phyloP scores from a whole-genome alignment of 305 asterid species.

The Fraxinus paxiana region DNA sequence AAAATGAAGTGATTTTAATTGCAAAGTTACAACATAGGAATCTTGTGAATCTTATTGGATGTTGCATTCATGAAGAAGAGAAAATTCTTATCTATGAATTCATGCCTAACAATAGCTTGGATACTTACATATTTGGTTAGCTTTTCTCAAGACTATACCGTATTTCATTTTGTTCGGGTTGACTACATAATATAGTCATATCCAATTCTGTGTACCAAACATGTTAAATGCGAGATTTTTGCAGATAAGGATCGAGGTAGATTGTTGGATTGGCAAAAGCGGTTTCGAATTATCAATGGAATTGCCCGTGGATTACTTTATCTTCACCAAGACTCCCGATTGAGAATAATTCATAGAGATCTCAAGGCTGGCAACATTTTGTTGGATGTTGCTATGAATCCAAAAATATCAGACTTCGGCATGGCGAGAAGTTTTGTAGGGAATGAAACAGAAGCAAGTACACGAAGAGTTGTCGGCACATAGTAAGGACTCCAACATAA shows the following conservation, averaged over 20 bases:
- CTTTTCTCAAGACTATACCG: neutral
- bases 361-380: conserved; percentile 6
- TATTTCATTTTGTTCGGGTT: neutral
- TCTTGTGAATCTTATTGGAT: conserved; percentile 14
- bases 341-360: neutral
- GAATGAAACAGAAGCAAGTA: neutral
- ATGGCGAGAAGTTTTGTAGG: neutral
- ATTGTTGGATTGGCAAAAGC: too few species aligned
- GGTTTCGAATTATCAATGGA: too few species aligned
- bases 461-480: neutral
- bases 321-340: too few species aligned
- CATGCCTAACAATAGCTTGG: conserved; percentile 19
- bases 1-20: neutral
- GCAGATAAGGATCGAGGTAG: too few species aligned
- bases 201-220: neutral
- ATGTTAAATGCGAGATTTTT: neutral
- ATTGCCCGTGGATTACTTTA: too few species aligned
- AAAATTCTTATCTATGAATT: conserved; percentile 10
- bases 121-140: conserved; percentile 16
- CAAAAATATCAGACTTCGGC: conserved; percentile 8
- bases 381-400: conserved; percentile 7
- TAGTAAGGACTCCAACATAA: neutral
- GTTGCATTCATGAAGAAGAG: conserved; percentile 11
- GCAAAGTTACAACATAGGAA: conserved; percentile 12
- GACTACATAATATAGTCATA: neutral